Base-by-base conservation (phyloP, 2,329 filamentous ascomycete species). In the Penicillium sp. region DNA sequence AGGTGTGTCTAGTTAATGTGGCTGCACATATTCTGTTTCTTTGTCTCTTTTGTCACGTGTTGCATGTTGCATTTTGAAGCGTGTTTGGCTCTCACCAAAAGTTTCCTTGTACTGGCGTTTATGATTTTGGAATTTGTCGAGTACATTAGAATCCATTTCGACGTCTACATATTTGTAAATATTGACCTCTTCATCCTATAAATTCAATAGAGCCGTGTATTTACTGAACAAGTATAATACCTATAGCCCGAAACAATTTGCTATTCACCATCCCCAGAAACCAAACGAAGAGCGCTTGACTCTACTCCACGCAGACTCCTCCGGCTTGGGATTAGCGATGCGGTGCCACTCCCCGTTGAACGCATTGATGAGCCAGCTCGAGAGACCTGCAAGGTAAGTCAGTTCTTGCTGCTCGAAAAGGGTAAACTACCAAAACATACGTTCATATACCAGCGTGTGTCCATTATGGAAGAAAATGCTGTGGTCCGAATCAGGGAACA, bases 401-500 rank as follows among this genome's bases (percentile, higher is more conserved):
- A 56, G 52, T 13, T 4, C 29, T 33, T 28, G 43, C 33, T 47
- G 18, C 18, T 25, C 18, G 31, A 23, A 18, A 29, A 13, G 2
- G 6, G 4, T n/a, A 7, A 32, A 32, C 31, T 3, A 32, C 4
- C 28, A 4, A 23, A 28, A 53, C 89, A 80, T 75, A 95, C 89
- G 95, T 59, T 95, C 87, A 66, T 93, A 97, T 6, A 98, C 91
- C 60, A 97, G 88, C 49, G 76, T 78, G 66, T 95, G 91, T 25
- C 89, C 95, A 66, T 91, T 91, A 68, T 98, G 92, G 67, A 97
- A 98, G 66, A 83, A 89, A 53, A 98, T 98, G 53, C 87, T 82
- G 70, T 98, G 93, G 72, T 98, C 90, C 46, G 88, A 95, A 68
- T 98, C 93, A 0, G 93, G 93, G 72, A 95, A 98, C 48, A 97